Evolutionary conservation across 2,329 filamentous ascomycete species (phyloP).

Genomic region (Alternaria incomplexa): DNA sequence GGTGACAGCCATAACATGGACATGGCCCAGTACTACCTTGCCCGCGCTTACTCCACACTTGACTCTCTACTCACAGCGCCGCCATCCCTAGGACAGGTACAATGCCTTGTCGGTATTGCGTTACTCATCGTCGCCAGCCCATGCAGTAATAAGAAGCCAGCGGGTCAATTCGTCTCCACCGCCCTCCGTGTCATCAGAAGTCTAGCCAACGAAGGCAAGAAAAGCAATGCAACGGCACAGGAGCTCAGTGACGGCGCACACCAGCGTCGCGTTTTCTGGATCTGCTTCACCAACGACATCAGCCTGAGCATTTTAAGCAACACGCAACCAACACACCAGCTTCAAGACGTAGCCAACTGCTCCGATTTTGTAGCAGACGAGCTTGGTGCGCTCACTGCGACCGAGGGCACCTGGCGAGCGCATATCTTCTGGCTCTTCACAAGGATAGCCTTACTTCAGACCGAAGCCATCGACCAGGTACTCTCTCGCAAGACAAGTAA

Average conservation of each 20-base stretch:
- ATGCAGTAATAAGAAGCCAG: conserved; percentile 4
- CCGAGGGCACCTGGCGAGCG: conserved; percentile 28
- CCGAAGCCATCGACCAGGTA: conserved; percentile 31
- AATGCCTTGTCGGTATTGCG: conserved; percentile 29
- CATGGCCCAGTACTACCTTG: conserved; percentile 30
- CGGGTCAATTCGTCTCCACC: conserved; percentile 28
- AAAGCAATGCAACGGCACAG: neutral
- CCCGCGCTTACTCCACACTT: conserved; percentile 17
- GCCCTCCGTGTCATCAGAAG: conserved; percentile 29
- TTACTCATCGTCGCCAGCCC: conserved; percentile 23
- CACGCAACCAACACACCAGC: conserved; percentile 22
- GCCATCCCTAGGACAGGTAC: conserved; percentile 27
- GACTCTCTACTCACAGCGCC: conserved; percentile 22
- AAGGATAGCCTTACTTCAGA: conserved; percentile 28
- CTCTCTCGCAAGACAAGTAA: conserved; percentile 14
- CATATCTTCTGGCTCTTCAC: conserved; percentile 29
- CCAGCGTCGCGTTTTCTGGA: conserved; percentile 31
- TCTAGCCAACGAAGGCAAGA: conserved; percentile 25
- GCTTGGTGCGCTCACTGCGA: conserved; percentile 24
- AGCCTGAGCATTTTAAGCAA: conserved; percentile 24
- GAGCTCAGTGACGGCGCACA: conserved; percentile 21
- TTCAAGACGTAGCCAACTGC: conserved; percentile 22
- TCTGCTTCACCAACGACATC: conserved; percentile 29
- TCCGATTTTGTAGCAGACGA: conserved; percentile 16
- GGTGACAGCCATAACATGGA: conserved; percentile 26